A percentile compares a stretch with the other conserved stretches of the same genome.
Evolutionary conservation across 75 land plant genomes (phyloP).

Genomic region (Selaginella moellendorffii): DNA sequence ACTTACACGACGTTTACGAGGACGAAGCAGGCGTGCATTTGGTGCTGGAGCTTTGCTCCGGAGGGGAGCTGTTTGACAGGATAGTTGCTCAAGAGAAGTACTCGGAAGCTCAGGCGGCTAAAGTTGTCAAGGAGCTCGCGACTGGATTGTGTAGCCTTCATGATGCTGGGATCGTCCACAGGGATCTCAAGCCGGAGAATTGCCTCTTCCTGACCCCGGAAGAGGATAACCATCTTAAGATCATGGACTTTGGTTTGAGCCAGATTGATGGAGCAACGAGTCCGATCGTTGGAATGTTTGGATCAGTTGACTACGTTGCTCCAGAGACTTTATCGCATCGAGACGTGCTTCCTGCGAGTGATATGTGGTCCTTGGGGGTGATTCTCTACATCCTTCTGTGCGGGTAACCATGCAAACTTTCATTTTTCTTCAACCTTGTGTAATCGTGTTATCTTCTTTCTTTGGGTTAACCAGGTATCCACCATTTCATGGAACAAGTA

Average conservation of each 20-base stretch:
- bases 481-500: constrained; percentile 44
- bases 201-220: neutral
- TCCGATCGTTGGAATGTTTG: constrained; percentile 46
- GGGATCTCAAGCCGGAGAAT: neutral
- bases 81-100: neutral
- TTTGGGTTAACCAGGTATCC: constrained; percentile 31
- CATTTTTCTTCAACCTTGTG: neutral
- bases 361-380: constrained; percentile 58
- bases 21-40: neutral
- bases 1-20: neutral
- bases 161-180: neutral
- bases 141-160: neutral
- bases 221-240: neutral
- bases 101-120: neutral
- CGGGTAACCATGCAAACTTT: constrained; percentile 22
- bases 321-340: constrained; percentile 34
- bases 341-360: constrained; percentile 26
- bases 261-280: constrained; percentile 38
- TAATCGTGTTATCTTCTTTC: neutral
- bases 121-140: neutral
- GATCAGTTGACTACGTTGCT: constrained; percentile 49
- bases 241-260: constrained; percentile 16
- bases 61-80: neutral
- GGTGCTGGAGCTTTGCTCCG: neutral
- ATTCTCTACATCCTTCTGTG: constrained; percentile 46